phyloP scores from a whole-genome alignment of 768 basidiomycete genomes.

The Termitomyces sp. region DNA sequence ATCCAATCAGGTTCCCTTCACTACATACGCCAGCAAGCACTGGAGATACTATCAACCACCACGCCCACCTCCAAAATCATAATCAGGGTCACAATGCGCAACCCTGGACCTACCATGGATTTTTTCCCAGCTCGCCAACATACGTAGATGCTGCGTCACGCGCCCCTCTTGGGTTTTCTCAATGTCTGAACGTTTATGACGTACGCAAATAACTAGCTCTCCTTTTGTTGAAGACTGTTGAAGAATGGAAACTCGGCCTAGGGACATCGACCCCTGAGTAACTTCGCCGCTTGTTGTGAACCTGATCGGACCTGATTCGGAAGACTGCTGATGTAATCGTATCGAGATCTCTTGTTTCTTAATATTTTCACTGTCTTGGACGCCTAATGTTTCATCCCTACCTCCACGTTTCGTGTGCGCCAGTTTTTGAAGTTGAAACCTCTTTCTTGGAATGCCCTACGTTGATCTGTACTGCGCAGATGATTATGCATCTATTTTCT shows the following conservation, averaged over 20 bases:
- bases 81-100: background rate
- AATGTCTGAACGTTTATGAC: background rate
- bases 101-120: background rate
- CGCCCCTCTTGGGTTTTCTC: background rate
- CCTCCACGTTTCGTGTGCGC: background rate
- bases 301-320: constrained; percentile 6
- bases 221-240: background rate
- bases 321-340: constrained; percentile 12
- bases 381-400: constrained; percentile 11
- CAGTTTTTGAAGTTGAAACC: background rate
- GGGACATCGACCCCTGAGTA: background rate
- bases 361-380: constrained; percentile 4
- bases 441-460: constrained; percentile 52
- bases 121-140: background rate
- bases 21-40: background rate
- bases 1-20: background rate
- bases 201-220: background rate
- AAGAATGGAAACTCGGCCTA: background rate
- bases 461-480: constrained; percentile 60
- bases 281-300: background rate
- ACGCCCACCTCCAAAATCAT: too few species aligned
- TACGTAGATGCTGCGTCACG: background rate
- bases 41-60: too few species aligned
- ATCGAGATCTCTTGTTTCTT: constrained; percentile 16
- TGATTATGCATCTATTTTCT: constrained; percentile 73